Percentiles rank a stretch among this genome's conserved stretches.
Conservation (phyloP, 306 rosid species). For the Abrus precatorius region DNA sequence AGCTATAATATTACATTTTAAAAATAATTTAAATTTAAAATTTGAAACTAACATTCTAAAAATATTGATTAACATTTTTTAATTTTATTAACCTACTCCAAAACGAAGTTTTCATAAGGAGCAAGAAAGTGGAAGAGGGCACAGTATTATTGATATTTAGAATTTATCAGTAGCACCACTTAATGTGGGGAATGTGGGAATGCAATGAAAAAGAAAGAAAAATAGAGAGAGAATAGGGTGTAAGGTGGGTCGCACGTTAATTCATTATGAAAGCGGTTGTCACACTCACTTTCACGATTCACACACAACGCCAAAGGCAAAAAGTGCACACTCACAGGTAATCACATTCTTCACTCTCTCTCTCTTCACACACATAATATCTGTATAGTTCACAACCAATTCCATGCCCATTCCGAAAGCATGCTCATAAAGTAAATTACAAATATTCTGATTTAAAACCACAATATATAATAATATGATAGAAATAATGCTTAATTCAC, state of each 20-base stretch:
- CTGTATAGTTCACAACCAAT: constrained; percentile 16
- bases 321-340: constrained; percentile 46
- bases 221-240: background rate
- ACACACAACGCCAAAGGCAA: constrained; percentile 54
- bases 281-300: constrained; percentile 52
- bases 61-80: no score
- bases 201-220: background rate
- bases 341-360: constrained; percentile 28
- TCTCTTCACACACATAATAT: constrained; percentile 25
- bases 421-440: constrained; percentile 1
- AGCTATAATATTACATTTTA: no score
- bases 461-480: background rate
- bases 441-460: background rate
- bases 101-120: constrained; percentile 13
- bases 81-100: background rate
- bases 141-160: constrained; percentile 33
- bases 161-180: constrained; percentile 31
- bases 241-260: constrained; percentile 62
- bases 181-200: constrained; percentile 8
- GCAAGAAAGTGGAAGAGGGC: background rate
- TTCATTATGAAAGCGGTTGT: constrained; percentile 59
- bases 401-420: constrained; percentile 38
- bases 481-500: background rate
- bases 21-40: no score
- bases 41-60: no score